phyloP scores from a whole-genome alignment of 2,329 filamentous ascomycete species.

The Fusarium euwallaceae region DNA sequence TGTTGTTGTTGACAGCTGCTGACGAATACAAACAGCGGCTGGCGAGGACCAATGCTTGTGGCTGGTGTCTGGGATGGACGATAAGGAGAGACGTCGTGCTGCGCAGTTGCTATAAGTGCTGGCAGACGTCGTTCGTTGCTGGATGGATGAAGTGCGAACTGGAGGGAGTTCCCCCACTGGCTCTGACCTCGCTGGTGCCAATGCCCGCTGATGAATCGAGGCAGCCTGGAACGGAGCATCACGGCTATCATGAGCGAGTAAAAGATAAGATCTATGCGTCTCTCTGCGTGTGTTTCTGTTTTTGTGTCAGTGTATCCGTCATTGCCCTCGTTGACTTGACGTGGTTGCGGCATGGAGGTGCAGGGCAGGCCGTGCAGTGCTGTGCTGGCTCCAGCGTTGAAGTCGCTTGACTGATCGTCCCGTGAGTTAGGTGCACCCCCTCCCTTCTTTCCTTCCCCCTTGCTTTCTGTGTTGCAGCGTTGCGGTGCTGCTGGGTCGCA shows the following conservation, averaged over 20 bases:
- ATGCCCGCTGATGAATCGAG: conserved; percentile 34
- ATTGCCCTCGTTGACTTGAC: conserved; percentile 38
- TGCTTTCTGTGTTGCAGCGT: conserved; percentile 31
- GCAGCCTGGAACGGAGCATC: conserved; percentile 16
- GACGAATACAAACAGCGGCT: conserved; percentile 30
- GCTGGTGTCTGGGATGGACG: conserved; percentile 16
- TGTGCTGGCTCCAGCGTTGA: conserved; percentile 40
- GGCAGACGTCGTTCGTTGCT: conserved; percentile 20
- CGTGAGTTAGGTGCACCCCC: conserved; percentile 29
- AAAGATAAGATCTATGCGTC: conserved; percentile 15
- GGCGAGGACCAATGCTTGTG: conserved; percentile 26
- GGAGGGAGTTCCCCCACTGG: conserved; percentile 4
- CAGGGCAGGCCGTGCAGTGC: conserved; percentile 30
- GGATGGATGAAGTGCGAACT: conserved; percentile 30
- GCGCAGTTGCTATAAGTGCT: background rate
- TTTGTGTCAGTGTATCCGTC: conserved; percentile 38
- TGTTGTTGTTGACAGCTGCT: conserved; percentile 16
- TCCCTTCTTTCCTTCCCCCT: conserved; percentile 22
- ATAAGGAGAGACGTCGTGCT: background rate
- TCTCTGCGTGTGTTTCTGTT: conserved; percentile 34
- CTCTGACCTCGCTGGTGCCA: conserved; percentile 1
- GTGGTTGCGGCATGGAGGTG: conserved; percentile 29
- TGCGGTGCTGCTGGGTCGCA: conserved; percentile 32
- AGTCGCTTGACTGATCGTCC: conserved; percentile 38
- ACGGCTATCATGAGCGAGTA: conserved; percentile 19